Base-by-base conservation (phyloP, 2,329 filamentous ascomycete species). In the Trichoderma brevicompactum region DNA sequence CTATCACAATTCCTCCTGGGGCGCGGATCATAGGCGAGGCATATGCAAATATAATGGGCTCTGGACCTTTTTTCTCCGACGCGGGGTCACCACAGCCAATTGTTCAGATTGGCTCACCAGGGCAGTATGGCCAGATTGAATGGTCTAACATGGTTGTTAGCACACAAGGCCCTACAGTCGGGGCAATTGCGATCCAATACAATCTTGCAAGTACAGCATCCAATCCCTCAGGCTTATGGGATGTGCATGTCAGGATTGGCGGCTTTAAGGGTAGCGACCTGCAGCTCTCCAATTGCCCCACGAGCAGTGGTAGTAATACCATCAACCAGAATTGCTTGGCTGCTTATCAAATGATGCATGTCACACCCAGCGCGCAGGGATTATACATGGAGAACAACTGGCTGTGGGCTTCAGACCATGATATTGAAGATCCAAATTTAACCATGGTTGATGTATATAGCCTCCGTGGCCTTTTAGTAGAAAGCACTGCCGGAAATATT, bases 161-260 rank as follows among this genome's bases (percentile, higher is more conserved):
- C 63, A 92, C 89, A 0, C 82, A 86, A 65, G 91, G 90, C 1
- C 78, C 87, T 32, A 82, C 87, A 7, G 82, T 87, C 1, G 91
- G 91, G 5, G 91, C 90, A 1, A 81, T 89, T 7, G 78, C 93
- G 7, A 86, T 93, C 65, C 83, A 94, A 73, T 93, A 88, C 81
- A 94, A 94, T 73, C 79, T 93, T 15, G 82, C 81, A 56, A 48
- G 41, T 13, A 70, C 76, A 4, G 72, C 72, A 17, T 52, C 48
- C 5, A 48, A 70, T 61, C 81, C 82, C 13, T 79, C 79, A 7
- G 87, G 86, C 5, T 82, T 90, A 76, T 94, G 91, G 91, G 91
- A 94, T 73, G 85, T 90, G 10, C 91, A 94, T 76, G 86, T 90
- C 72, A 88, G 91, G 69, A 84, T 94, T 58, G 91, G 90, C 68